Conservation (phyloP, 2,329 filamentous ascomycete genomes). For the Septoria linicola region DNA sequence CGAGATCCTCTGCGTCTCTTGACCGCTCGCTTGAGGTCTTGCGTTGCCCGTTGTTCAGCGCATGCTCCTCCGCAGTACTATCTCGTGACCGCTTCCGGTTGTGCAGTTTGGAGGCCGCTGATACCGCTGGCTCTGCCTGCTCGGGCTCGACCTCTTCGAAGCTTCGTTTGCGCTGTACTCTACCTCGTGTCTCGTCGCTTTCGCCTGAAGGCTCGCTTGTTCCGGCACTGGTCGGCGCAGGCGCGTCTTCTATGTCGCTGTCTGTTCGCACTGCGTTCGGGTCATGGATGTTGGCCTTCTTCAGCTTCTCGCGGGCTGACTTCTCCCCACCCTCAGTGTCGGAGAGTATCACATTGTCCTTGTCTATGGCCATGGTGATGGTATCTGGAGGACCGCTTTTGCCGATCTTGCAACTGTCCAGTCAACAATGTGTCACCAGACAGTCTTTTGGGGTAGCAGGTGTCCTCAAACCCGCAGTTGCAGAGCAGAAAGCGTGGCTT, state of each 20-base stretch:
- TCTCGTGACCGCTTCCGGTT: slow-evolving; percentile 50
- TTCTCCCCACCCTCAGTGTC: slow-evolving; percentile 54
- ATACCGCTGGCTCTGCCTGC: slow-evolving; percentile 34
- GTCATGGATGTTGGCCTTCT: slow-evolving; percentile 56
- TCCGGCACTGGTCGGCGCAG: slow-evolving; percentile 25
- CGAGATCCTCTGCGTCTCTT: slow-evolving; percentile 31
- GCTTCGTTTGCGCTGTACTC: slow-evolving; percentile 47
- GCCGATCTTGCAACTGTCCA: not conserved
- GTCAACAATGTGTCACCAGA: not conserved
- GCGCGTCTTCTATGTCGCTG: slow-evolving; percentile 9
- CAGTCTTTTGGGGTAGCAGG: not conserved
- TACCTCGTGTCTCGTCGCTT: slow-evolving; percentile 26
- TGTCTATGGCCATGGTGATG: slow-evolving; percentile 30
- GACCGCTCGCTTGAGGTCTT: slow-evolving; percentile 36
- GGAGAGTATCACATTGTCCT: slow-evolving; percentile 28
- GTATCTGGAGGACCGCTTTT: not conserved
- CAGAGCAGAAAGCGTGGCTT: not conserved
- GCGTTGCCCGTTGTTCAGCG: slow-evolving; percentile 35
- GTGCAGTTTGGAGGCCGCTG: slow-evolving; percentile 43
- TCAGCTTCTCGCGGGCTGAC: slow-evolving; percentile 60
- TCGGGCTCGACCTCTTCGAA: slow-evolving; percentile 47
- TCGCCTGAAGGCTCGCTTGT: slow-evolving; percentile 21
- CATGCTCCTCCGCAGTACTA: slow-evolving; percentile 39
- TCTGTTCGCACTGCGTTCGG: slow-evolving; percentile 33
- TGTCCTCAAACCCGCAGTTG: not conserved